A percentile compares a stretch with the other conserved stretches of the same genome.
Evolutionary conservation across 768 basidiomycete species (phyloP).

Genomic region (Amanita rubescens): DNA sequence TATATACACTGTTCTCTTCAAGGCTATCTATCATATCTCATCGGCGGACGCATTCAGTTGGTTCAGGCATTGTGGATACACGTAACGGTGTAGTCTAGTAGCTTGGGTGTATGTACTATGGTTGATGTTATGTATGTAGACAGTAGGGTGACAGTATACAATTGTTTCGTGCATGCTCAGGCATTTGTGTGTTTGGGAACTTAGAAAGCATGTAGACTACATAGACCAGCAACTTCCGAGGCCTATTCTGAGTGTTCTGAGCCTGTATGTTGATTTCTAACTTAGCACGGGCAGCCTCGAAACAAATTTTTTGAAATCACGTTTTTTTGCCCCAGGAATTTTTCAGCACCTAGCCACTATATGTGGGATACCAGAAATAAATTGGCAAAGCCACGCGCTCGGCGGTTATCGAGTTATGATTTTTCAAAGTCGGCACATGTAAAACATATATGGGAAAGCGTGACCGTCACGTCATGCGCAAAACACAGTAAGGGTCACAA

Average conservation of each 20-base stretch:
- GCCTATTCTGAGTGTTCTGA: background rate
- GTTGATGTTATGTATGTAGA: too few relatives aligned
- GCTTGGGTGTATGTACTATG: background rate
- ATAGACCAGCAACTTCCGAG: background rate
- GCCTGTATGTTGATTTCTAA: background rate
- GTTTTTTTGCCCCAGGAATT: background rate
- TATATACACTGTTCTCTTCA: background rate
- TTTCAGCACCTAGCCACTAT: background rate
- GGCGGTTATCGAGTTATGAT: background rate
- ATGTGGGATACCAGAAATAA: background rate
- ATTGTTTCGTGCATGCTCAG: background rate
- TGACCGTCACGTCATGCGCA: background rate
- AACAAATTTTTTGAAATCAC: background rate
- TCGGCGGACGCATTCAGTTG: background rate
- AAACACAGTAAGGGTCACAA: conserved; percentile 11
- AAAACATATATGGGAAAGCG: background rate
- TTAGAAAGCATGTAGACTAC: background rate
- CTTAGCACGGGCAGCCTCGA: background rate
- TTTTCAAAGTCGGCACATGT: background rate
- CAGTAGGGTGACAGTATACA: background rate
- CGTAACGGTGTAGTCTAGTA: background rate
- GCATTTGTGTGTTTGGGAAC: background rate
- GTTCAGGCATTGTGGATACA: conserved; percentile 4
- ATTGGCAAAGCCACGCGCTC: background rate
- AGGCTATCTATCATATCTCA: background rate